Conservation (phyloP, 306 rosid genomes). For the Prunus mume region DNA sequence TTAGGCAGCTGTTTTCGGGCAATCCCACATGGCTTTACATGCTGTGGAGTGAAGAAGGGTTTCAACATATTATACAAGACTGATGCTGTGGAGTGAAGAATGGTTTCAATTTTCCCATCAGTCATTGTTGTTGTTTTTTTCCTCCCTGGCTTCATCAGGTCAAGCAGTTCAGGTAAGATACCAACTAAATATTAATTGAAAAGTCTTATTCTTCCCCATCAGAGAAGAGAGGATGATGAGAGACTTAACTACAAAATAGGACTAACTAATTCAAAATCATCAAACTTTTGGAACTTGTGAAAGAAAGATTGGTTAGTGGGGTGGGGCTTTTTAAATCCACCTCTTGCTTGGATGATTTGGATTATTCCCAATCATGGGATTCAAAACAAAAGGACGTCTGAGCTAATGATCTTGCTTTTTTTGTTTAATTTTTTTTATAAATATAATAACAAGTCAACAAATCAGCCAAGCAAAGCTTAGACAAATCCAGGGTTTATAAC, state of each 20-base stretch:
- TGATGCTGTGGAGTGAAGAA: too few relatives aligned
- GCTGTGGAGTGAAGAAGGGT: too few relatives aligned
- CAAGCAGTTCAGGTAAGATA: conserved; percentile 29
- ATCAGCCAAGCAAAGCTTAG: conserved; percentile 25
- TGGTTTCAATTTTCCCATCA: too few relatives aligned
- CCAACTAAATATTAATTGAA: conserved; percentile 10
- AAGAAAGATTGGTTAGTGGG: conserved; percentile 32
- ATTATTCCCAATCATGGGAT: conserved; percentile 41
- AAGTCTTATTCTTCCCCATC: conserved; percentile 15
- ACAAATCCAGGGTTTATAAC: conserved; percentile 33
- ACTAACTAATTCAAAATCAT: conserved; percentile 24
- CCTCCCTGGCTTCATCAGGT: too few relatives aligned
- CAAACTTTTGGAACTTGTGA: conserved; percentile 14
- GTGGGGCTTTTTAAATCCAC: conserved; percentile 10
- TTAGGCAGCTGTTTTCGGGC: conserved; percentile 26
- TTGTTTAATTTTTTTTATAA: not conserved
- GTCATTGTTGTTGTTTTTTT: too few relatives aligned
- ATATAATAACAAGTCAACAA: not conserved
- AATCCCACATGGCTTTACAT: conserved; percentile 30
- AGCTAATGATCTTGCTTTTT: conserved; percentile 15
- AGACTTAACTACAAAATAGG: conserved; percentile 17
- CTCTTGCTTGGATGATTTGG: conserved; percentile 22
- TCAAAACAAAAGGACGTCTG: conserved; percentile 7
- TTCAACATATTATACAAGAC: too few relatives aligned
- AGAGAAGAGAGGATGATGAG: conserved; percentile 15